Conservation (phyloP, 768 basidiomycete species). For the Naganishia randhawae region DNA sequence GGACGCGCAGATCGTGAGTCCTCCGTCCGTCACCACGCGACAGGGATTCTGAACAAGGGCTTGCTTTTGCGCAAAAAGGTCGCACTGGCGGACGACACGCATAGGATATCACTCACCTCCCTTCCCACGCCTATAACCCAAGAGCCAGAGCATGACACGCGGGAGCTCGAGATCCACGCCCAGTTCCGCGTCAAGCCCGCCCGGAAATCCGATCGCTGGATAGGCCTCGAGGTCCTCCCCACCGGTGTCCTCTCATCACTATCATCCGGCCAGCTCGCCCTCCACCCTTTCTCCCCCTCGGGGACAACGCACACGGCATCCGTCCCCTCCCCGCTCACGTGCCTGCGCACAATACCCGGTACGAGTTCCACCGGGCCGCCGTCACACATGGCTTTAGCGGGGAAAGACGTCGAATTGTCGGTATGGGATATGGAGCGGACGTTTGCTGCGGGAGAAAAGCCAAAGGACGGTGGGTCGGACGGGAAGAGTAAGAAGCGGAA, state of each 20-base stretch:
- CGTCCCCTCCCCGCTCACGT: constrained; percentile 29
- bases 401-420: constrained; percentile 48
- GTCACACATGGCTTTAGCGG: constrained; percentile 40
- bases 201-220: constrained; percentile 37
- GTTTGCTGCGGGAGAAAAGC: constrained; percentile 27
- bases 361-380: constrained; percentile 18
- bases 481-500: constrained; percentile 38
- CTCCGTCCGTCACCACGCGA: not conserved
- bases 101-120: constrained; percentile 22
- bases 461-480: constrained; percentile 2
- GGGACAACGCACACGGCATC: constrained; percentile 4
- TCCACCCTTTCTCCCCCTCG: constrained; percentile 14
- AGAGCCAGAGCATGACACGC: constrained; percentile 28
- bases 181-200: constrained; percentile 36
- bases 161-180: constrained; percentile 29
- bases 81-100: constrained; percentile 27
- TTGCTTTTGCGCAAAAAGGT: constrained; percentile 4
- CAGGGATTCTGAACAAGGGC: too few species aligned
- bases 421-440: constrained; percentile 46
- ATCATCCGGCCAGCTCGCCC: constrained; percentile 34
- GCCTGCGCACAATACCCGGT: constrained; percentile 29
- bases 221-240: constrained; percentile 36
- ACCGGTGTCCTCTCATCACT: constrained; percentile 37
- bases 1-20: constrained; percentile 18
- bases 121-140: constrained; percentile 21